Base-by-base conservation (phyloP, 2,329 filamentous ascomycete species). In the Fonsecaea pedrosoi region DNA sequence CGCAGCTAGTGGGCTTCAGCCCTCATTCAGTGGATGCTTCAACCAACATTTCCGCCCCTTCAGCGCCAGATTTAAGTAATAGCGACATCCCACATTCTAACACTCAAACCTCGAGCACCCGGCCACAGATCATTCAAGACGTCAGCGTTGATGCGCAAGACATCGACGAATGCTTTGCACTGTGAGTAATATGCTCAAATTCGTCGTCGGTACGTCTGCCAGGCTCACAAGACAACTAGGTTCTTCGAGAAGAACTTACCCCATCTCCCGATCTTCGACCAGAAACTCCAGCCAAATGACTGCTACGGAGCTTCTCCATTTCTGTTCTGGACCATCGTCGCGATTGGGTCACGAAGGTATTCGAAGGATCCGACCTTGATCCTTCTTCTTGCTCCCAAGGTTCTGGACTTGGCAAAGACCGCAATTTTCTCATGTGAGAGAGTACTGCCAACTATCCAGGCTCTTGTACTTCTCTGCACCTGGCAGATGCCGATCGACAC, bases 241-340 rank as follows among this genome's bases (percentile, higher is more conserved):
- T 90, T 86, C 76, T 90, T 89, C 76, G 81, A 81, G 10, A 82
- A 82, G 60, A 89, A 89, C 74, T 86, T 90, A 72, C 84, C 83
- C 0, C 89, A 88, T 69, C 78, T 90, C 35, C 87, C 87, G 1
- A 84, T 90, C 68, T 81, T 90, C 38, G 86, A 89, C 65, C 80
- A 80, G 48, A 75, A 80, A 9, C 78, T 81, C 62, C 75, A 80
- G 4, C 83, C 86, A 1, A 84, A 88, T 42, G 82, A 85, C 54
- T 88, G 86, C 74, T 84, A 85, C 70, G 81, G 81, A n/a, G 78
- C 83, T 37, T 87, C 85, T 53, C 85, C 84, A 13, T 78, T 90
- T 5, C 81, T 90, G 7, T 89, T 89, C 75, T 90, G 88, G 88
- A 86, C 86, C 32, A 85, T 90, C 57, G 81, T 89, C 55, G 84